These are phyloP conservation scores for Aphanomyces astaci DNA, from an alignment of 352 stramenopile species.

Conservation along the genomic window DNA sequence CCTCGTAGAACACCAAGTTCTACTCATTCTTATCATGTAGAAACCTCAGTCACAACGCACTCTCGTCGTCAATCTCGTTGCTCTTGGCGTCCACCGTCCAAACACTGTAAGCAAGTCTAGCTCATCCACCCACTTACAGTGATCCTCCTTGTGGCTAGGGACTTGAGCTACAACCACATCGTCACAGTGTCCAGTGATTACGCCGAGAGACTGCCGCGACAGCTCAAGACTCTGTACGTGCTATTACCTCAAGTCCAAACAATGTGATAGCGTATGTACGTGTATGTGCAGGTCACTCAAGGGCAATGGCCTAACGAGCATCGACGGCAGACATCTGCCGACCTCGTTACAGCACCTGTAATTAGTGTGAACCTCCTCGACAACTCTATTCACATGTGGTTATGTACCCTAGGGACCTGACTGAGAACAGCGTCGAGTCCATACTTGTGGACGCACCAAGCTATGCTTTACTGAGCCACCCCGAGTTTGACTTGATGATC, in stretches of 20 bases:
- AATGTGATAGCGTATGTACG: too few species aligned
- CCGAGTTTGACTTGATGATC: background rate
- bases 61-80: background rate
- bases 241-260: background rate
- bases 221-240: background rate
- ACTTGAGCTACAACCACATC: background rate
- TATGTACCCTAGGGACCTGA: background rate
- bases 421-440: background rate
- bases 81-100: background rate
- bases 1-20: background rate
- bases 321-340: background rate
- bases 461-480: background rate
- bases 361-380: background rate
- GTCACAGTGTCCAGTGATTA: background rate
- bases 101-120: background rate
- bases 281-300: background rate
- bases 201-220: background rate
- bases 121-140: background rate
- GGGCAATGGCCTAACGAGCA: background rate
- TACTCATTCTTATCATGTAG: background rate
- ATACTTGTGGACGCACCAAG: background rate
- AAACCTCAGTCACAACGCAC: background rate
- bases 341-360: background rate
- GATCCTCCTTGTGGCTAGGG: background rate
- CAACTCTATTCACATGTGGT: background rate